phyloP scores from a whole-genome alignment of 495 filamentous ascomycete genomes.

The Bombardia bombarda region DNA sequence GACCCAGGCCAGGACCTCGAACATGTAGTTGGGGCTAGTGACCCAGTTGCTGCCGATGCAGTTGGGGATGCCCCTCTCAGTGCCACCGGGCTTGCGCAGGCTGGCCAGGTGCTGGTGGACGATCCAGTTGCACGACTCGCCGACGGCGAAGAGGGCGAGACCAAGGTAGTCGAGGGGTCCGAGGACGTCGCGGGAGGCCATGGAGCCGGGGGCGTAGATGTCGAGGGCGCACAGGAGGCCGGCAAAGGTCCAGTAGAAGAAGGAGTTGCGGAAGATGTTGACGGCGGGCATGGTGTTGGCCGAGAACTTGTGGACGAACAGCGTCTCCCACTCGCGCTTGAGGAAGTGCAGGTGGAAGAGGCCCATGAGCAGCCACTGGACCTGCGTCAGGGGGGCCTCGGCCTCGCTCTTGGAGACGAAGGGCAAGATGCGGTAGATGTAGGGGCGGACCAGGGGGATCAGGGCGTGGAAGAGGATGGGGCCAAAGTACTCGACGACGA shows the following conservation, averaged over 20 bases:
- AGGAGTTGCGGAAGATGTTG: slow-evolving; percentile 87
- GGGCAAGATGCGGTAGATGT: slow-evolving; percentile 58
- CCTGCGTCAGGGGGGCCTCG: slow-evolving; percentile 43
- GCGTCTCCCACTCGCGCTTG: slow-evolving; percentile 90
- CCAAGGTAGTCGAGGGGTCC: slow-evolving; percentile 51
- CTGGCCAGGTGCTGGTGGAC: slow-evolving; percentile 68
- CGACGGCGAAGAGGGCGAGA: slow-evolving; percentile 60
- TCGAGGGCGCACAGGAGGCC: slow-evolving; percentile 78
- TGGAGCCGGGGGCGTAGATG: slow-evolving; percentile 68
- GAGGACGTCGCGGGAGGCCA: slow-evolving; percentile 38
- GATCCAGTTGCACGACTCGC: slow-evolving; percentile 71
- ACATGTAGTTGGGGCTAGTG: slow-evolving; percentile 96
- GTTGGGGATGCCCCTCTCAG: slow-evolving; percentile 75
- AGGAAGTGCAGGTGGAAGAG: slow-evolving; percentile 77
- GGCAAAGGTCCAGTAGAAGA: slow-evolving; percentile 81
- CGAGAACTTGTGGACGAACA: slow-evolving; percentile 94
- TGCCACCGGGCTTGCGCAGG: slow-evolving; percentile 72
- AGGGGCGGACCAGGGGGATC: slow-evolving; percentile 60
- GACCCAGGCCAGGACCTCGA: slow-evolving; percentile 79
- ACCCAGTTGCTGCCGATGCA: slow-evolving; percentile 82
- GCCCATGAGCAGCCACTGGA: slow-evolving; percentile 62
- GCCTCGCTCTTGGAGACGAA: slow-evolving; percentile 33
- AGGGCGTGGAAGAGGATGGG: slow-evolving; percentile 80
- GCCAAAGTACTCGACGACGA: slow-evolving; percentile 88
- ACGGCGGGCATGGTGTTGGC: slow-evolving; percentile 80